phyloP scores from a whole-genome alignment of 2,329 filamentous ascomycete genomes.

The Capronia coronata region DNA sequence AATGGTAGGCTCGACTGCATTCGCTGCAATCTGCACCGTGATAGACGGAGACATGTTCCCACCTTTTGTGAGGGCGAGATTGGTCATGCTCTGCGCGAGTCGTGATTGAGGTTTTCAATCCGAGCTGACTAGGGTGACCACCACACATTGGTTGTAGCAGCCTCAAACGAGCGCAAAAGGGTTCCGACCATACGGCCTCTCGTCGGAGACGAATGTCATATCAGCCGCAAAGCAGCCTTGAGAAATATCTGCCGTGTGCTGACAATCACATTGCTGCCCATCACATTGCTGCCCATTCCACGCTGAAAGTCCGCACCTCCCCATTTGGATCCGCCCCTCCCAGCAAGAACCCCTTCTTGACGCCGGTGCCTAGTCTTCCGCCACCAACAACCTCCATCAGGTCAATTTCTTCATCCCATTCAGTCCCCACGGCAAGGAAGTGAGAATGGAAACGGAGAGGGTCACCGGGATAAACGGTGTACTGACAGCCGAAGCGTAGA shows the following conservation, averaged over 20 bases:
- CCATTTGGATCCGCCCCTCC: slow-evolving; percentile 51
- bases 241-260: not conserved
- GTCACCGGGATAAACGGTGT: slow-evolving; percentile 92
- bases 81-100: no score
- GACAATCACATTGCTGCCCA: not conserved
- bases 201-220: no score
- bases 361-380: slow-evolving; percentile 81
- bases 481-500: slow-evolving; percentile 87
- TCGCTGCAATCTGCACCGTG: no score
- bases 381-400: slow-evolving; percentile 80
- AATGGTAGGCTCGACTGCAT: no score
- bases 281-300: slow-evolving; percentile 94
- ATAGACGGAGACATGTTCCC: no score
- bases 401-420: slow-evolving; percentile 82
- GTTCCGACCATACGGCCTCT: no score
- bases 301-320: slow-evolving; percentile 64
- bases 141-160: no score
- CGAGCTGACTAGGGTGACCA: no score
- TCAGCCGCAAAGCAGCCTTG: no score
- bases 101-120: no score
- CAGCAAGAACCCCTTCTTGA: slow-evolving; percentile 91
- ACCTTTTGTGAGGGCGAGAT: no score
- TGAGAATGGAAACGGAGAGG: slow-evolving; percentile 92
- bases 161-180: no score
- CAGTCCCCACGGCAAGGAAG: slow-evolving; percentile 75